A percentile compares a stretch with the other conserved stretches of the same genome.
Conservation (phyloP, 2,329 filamentous ascomycete species). For the Paraphoma sp. region DNA sequence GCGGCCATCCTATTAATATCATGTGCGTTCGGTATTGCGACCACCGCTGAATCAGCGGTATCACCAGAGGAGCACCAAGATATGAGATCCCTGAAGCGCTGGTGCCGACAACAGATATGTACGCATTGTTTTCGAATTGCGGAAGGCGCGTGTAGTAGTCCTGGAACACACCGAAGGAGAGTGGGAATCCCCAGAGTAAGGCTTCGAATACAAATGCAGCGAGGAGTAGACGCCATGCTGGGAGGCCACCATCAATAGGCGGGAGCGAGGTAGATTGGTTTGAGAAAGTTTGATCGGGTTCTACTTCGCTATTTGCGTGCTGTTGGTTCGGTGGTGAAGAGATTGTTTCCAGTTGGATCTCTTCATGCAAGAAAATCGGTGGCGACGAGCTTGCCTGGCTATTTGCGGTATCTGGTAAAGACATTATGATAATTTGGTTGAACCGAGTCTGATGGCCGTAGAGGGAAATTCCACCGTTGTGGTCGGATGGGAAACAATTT, state of each 20-base stretch:
- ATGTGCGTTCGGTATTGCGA: conserved; percentile 36
- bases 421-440: no score
- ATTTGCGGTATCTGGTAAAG: no score
- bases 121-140: conserved; percentile 11
- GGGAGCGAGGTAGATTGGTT: conserved; percentile 7
- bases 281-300: not conserved
- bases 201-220: conserved; percentile 59
- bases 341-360: no score
- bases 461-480: no score
- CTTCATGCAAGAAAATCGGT: no score
- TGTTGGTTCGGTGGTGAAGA: not conserved
- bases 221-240: conserved; percentile 59
- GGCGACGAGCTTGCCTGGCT: no score
- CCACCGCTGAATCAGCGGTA: conserved; percentile 38
- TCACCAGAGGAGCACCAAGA: conserved; percentile 49
- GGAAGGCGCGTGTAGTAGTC: conserved; percentile 23
- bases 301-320: not conserved
- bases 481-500: no score
- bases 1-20: conserved; percentile 38
- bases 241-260: conserved; percentile 17
- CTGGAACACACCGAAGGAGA: conserved; percentile 34
- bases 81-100: conserved; percentile 51
- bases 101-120: conserved; percentile 24
- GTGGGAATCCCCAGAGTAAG: conserved; percentile 45
- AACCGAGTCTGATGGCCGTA: no score